Conservation (phyloP, 768 basidiomycete species). For the Suillus ampliporus region DNA sequence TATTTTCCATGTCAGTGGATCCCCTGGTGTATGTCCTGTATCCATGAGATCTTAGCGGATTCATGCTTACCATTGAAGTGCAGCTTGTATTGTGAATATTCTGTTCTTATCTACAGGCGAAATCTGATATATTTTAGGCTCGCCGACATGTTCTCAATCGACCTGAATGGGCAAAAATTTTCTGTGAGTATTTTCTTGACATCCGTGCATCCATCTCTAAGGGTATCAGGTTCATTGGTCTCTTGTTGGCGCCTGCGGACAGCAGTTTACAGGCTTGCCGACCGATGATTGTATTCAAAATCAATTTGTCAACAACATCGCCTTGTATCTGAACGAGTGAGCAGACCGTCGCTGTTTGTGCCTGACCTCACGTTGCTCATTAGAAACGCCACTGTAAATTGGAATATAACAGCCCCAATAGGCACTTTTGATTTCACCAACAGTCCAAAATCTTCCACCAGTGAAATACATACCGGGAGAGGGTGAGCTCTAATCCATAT, state of each 20-base stretch:
- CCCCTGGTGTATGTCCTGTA: conserved; percentile 1
- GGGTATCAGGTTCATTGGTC: conserved; percentile 10
- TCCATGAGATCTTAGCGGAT: background rate
- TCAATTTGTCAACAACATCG: conserved; percentile 2
- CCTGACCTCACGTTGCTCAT: background rate
- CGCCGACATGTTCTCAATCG: conserved; percentile 2
- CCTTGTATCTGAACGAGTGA: conserved; percentile 11
- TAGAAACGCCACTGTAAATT: conserved; percentile 14
- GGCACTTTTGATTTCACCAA: conserved; percentile 5
- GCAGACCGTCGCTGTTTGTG: background rate
- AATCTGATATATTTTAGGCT: conserved; percentile 1
- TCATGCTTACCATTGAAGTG: background rate
- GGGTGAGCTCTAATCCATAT: background rate
- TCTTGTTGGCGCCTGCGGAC: conserved; percentile 12
- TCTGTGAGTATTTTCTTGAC: conserved; percentile 3
- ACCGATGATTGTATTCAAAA: conserved; percentile 11
- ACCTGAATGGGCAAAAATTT: conserved; percentile 8
- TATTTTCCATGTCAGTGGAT: background rate
- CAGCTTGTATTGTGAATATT: conserved; percentile 12
- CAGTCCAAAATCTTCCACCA: conserved; percentile 1
- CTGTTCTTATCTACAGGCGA: too few species aligned
- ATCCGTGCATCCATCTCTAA: background rate
- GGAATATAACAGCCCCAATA: conserved; percentile 12
- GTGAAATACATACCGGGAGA: conserved; percentile 10
- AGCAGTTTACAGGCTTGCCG: conserved; percentile 6